Evolutionary conservation across 345 rosid species (phyloP).

Genomic region (Citrus reticulata): DNA sequence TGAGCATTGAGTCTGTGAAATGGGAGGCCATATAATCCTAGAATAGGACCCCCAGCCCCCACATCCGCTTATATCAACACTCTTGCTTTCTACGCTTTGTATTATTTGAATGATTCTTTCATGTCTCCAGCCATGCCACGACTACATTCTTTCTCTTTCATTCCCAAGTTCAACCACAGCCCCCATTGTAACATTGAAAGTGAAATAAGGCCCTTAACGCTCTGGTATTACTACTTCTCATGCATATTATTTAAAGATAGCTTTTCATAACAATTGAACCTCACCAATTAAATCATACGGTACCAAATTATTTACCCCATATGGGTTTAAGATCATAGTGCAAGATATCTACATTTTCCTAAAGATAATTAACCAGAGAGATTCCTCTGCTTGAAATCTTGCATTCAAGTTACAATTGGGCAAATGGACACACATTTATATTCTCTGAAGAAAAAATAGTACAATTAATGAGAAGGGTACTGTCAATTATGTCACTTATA

Average conservation of each 20-base stretch:
- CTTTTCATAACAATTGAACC: background rate
- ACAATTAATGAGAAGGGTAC: too few species aligned
- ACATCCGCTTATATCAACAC: background rate
- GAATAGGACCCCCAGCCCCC: background rate
- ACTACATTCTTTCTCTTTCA: background rate
- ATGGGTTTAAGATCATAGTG: background rate
- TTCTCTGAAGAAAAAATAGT: background rate
- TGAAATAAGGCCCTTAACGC: background rate
- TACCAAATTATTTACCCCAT: background rate
- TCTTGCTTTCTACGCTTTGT: background rate
- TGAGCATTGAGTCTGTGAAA: background rate
- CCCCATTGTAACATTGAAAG: background rate
- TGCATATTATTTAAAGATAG: background rate
- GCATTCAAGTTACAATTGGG: background rate
- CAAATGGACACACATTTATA: background rate
- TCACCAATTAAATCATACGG: background rate
- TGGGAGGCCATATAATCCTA: background rate
- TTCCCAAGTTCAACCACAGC: background rate
- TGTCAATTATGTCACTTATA: background rate
- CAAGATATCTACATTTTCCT: too few species aligned
- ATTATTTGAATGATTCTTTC: background rate
- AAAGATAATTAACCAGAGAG: background rate
- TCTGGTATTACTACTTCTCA: background rate
- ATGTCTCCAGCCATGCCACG: background rate
- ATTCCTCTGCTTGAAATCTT: background rate